Conservation (phyloP, 2,329 filamentous ascomycete genomes). For the Cladophialophora immunda region DNA sequence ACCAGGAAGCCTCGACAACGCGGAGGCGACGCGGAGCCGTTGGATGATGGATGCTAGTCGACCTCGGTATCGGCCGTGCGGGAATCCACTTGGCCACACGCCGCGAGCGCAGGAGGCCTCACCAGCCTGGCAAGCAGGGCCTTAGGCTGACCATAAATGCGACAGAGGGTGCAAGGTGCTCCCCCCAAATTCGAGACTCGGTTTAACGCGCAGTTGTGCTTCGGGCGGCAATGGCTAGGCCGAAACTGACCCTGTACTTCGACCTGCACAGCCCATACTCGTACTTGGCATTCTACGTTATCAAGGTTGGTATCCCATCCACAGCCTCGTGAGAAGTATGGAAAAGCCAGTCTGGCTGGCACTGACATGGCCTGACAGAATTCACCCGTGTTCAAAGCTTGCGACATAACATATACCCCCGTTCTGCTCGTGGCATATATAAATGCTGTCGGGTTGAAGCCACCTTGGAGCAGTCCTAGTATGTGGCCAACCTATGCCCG, state of each 20-base stretch:
- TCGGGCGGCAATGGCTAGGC: conserved; percentile 52
- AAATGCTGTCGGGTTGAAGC: conserved; percentile 61
- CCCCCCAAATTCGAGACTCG: not conserved
- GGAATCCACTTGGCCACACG: not conserved
- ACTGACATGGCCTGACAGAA: conserved; percentile 51
- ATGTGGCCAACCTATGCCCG: not conserved
- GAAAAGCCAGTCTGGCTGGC: not conserved
- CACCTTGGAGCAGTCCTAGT: conserved; percentile 63
- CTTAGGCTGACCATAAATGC: not conserved
- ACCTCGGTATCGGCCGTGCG: not conserved
- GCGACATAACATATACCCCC: conserved; percentile 66
- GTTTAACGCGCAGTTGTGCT: not conserved
- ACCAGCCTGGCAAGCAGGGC: not conserved
- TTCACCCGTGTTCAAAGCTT: conserved; percentile 63
- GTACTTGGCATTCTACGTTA: conserved; percentile 66
- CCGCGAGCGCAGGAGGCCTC: not conserved
- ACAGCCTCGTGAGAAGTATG: not conserved
- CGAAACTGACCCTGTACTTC: conserved; percentile 64
- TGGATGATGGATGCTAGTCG: not conserved
- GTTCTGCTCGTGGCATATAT: conserved; percentile 69
- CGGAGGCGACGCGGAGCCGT: conserved; percentile 14
- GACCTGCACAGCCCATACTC: conserved; percentile 69
- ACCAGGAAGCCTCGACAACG: not conserved
- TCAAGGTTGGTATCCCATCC: conserved; percentile 54
- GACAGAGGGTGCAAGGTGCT: not conserved